phyloP scores from a whole-genome alignment of 805 yeast species.

The Candida dajiaensis region DNA sequence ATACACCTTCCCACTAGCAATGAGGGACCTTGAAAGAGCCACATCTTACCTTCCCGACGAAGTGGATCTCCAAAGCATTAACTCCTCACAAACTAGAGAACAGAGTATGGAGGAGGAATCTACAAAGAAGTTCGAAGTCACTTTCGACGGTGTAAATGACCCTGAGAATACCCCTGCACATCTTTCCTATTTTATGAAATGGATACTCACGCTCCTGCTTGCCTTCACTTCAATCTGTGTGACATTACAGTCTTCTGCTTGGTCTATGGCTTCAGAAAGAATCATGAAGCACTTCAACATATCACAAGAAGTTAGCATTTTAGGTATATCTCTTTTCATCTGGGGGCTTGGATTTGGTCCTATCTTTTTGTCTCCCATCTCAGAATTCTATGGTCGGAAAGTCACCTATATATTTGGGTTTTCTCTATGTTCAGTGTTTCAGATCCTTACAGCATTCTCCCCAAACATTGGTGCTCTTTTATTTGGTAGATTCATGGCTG shows the following conservation, averaged over 20 bases:
- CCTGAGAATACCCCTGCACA: constrained; percentile 27
- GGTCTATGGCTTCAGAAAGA: constrained; percentile 54
- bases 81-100: constrained; percentile 2
- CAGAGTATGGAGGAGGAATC: constrained; percentile 2
- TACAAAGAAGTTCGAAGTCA: constrained; percentile 24
- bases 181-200: constrained; percentile 44
- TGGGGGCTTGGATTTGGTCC: constrained; percentile 69
- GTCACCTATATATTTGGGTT: constrained; percentile 55
- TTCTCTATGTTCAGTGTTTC: constrained; percentile 52
- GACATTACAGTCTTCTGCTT: constrained; percentile 65
- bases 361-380: constrained; percentile 57
- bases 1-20: too few relatives aligned
- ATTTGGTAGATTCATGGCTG: constrained; percentile 61
- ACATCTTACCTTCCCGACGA: constrained; percentile 14
- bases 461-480: constrained; percentile 57
- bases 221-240: constrained; percentile 54
- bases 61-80: constrained; percentile 12
- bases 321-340: constrained; percentile 60
- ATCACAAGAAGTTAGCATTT: constrained; percentile 47
- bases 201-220: constrained; percentile 48
- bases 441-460: constrained; percentile 50
- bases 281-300: constrained; percentile 41
- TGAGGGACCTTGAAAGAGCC: neutral
- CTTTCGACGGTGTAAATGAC: constrained; percentile 20
- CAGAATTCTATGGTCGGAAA: constrained; percentile 61